Evolutionary conservation across 179 eudicot species (phyloP).

Genomic region (Spinacia oleracea): DNA sequence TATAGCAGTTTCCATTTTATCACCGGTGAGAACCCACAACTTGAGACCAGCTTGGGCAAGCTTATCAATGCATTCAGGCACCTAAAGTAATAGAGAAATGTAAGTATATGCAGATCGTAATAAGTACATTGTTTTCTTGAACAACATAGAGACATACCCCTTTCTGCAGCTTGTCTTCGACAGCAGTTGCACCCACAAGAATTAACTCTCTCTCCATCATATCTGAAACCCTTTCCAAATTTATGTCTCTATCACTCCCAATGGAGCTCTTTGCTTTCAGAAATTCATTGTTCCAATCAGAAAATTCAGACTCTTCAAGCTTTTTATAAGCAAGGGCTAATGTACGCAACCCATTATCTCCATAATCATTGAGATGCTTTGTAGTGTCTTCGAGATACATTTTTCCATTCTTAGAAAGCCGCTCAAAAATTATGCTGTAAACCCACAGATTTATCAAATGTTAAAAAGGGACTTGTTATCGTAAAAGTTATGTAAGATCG

Average conservation of each 20-base stretch:
- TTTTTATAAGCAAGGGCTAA: slow-evolving; percentile 87
- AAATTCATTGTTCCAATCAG: slow-evolving; percentile 84
- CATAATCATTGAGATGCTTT: slow-evolving; percentile 84
- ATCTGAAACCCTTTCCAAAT: slow-evolving; percentile 75
- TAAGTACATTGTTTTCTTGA: slow-evolving; percentile 1
- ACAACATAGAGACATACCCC: slow-evolving; percentile 51
- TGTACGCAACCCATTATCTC: slow-evolving; percentile 91
- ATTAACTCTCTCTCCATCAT: slow-evolving; percentile 83
- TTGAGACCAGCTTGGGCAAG: slow-evolving; percentile 99
- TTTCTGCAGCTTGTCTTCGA: slow-evolving; percentile 93
- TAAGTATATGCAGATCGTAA: slow-evolving; percentile 2
- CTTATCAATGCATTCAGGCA: slow-evolving; percentile 98
- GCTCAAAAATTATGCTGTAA: slow-evolving; percentile 86
- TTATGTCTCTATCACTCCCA: slow-evolving; percentile 72
- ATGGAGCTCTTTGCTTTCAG: slow-evolving; percentile 72
- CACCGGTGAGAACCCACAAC: slow-evolving; percentile 99
- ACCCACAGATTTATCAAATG: slow-evolving; percentile 7
- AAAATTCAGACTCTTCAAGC: slow-evolving; percentile 74
- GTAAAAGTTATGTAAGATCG: not conserved
- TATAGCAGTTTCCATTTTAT: slow-evolving; percentile 99
- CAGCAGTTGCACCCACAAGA: slow-evolving; percentile 98
- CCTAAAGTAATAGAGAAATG: slow-evolving; percentile 39
- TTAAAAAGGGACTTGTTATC: slow-evolving; percentile 3
- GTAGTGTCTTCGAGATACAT: slow-evolving; percentile 63
- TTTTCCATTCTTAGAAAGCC: slow-evolving; percentile 79